These are phyloP conservation scores for Geranium incanum DNA, from an alignment of 441 rosid genomes.

Conservation along the genomic window DNA sequence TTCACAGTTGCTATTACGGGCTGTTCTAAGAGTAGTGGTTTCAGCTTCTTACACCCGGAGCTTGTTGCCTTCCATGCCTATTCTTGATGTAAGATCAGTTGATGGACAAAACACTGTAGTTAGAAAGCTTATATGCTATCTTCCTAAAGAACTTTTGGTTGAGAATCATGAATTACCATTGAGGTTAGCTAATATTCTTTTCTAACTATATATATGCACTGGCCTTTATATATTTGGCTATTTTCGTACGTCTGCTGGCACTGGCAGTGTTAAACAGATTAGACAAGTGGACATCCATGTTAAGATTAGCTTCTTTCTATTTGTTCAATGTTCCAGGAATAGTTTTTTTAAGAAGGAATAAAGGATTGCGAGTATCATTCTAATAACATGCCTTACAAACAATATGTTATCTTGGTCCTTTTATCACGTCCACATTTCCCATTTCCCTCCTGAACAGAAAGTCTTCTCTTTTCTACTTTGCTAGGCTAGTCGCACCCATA, in stretches of 20 bases:
- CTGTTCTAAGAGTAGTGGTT: constrained; percentile 43
- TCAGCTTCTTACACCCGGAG: constrained; percentile 36
- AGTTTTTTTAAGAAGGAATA: neutral
- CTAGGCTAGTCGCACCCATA: neutral
- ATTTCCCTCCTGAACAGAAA: neutral
- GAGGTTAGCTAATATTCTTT: constrained; percentile 36
- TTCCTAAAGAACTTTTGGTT: constrained; percentile 36
- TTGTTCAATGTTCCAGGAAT: neutral
- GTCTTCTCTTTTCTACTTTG: neutral
- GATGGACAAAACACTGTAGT: constrained; percentile 28
- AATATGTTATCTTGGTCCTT: constrained; percentile 1
- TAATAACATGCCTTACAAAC: neutral
- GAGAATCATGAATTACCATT: constrained; percentile 37
- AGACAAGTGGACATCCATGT: neutral
- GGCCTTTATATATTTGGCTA: constrained; percentile 4
- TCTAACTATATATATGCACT: constrained; percentile 4
- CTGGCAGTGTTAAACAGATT: neutral
- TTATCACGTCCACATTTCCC: neutral
- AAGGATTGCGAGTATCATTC: neutral
- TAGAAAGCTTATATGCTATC: constrained; percentile 37
- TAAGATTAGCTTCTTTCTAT: neutral
- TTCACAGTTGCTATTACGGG: constrained; percentile 31
- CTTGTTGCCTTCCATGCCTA: constrained; percentile 18
- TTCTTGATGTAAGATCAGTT: constrained; percentile 23
- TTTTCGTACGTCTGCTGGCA: neutral